Conservation (phyloP, 192 early-diverging fungal species). For the Coemansia sp. region DNA sequence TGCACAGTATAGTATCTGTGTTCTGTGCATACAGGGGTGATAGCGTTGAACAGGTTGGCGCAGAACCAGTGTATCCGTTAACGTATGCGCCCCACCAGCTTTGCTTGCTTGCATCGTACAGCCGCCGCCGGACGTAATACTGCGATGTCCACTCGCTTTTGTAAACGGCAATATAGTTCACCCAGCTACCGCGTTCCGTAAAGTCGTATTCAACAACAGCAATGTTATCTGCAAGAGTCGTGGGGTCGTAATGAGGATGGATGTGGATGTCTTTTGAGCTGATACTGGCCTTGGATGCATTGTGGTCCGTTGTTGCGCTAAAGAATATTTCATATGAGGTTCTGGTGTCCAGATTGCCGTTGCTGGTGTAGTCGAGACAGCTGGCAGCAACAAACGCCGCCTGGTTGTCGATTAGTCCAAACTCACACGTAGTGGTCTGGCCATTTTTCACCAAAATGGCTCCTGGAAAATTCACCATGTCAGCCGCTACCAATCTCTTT, state of each 20-base stretch:
- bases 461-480: constrained; percentile 10
- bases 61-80: neutral
- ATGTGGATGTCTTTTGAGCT: constrained; percentile 17
- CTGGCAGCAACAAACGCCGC: neutral
- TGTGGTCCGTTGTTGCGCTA: neutral
- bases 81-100: constrained; percentile 6
- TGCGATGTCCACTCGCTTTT: constrained; percentile 9
- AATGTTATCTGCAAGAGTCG: constrained; percentile 32
- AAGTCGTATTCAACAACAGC: constrained; percentile 14
- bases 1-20: neutral
- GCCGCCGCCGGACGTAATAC: constrained; percentile 17
- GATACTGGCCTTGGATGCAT: neutral
- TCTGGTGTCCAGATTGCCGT: constrained; percentile 3
- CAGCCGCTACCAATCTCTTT: neutral
- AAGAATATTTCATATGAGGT: neutral
- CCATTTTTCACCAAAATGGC: constrained; percentile 5
- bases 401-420: constrained; percentile 3
- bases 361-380: constrained; percentile 1
- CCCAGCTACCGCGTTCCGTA: constrained; percentile 7
- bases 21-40: constrained; percentile 17
- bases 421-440: neutral
- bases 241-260: constrained; percentile 17
- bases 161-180: constrained; percentile 12
- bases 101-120: neutral
- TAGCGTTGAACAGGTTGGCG: neutral